A percentile compares a stretch with the other conserved stretches of the same genome.
These are phyloP conservation scores for Annona squamosa DNA, from an alignment of 164 flowering plant genomes.

Conservation along the genomic window DNA sequence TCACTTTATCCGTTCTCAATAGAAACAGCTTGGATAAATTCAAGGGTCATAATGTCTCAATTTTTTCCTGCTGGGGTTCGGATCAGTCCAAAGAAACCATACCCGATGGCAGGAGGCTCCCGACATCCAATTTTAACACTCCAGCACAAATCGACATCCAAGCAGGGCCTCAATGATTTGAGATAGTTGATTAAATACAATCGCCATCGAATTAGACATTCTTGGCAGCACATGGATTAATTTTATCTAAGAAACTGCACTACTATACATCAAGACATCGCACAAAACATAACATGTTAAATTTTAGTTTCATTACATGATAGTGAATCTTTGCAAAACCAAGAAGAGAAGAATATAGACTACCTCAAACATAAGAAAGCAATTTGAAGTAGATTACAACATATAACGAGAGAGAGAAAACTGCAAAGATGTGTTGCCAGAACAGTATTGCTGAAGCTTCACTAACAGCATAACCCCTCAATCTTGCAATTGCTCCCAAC, in stretches of 20 bases:
- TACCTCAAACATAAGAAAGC: conserved; percentile 33
- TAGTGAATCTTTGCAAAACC: background rate
- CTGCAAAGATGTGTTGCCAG: conserved; percentile 83
- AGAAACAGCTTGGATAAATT: background rate
- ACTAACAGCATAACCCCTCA: conserved; percentile 80
- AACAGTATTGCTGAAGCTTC: conserved; percentile 91
- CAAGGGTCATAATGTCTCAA: background rate
- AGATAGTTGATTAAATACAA: background rate
- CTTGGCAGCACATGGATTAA: background rate
- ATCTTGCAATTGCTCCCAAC: conserved; percentile 86
- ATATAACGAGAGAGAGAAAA: conserved; percentile 65
- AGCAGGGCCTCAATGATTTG: background rate
- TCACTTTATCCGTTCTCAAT: too few relatives aligned
- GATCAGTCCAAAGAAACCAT: background rate
- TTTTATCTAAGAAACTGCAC: background rate
- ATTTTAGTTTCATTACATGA: conserved; percentile 1
- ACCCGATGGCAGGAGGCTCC: background rate
- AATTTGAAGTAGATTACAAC: conserved; percentile 55
- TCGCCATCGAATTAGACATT: background rate
- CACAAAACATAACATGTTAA: background rate
- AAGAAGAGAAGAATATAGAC: background rate
- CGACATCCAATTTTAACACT: background rate
- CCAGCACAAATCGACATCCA: background rate
- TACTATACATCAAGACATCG: background rate
- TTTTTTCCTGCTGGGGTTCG: background rate